A percentile compares a stretch with the other conserved stretches of the same genome.
These are phyloP conservation scores for Ceratobasidium sp. DNA, from an alignment of 1,284 basidiomycete species.

Conservation along the genomic window DNA sequence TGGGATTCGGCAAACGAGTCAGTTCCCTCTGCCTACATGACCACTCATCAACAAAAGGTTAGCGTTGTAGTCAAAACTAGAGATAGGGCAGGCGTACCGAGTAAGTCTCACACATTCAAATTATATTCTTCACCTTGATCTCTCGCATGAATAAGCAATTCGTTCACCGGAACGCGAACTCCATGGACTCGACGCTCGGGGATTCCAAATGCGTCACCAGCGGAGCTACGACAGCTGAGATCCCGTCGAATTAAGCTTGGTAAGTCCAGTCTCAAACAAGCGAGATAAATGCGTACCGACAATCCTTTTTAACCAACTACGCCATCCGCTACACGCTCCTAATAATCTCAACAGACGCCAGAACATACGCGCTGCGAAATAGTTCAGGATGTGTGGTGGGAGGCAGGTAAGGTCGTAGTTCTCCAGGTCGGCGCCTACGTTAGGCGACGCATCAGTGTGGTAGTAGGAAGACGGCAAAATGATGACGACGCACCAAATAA, in stretches of 20 bases:
- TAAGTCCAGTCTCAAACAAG: too few relatives aligned
- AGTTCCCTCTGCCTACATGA: conserved; percentile 85
- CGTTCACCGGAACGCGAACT: conserved; percentile 99
- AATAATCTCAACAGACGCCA: conserved; percentile 95
- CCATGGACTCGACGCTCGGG: conserved; percentile 97
- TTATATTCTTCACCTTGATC: conserved; percentile 93
- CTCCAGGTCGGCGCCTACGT: conserved; percentile 86
- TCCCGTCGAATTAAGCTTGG: too few relatives aligned
- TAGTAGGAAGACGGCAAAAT: too few relatives aligned
- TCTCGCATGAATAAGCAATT: conserved; percentile 97
- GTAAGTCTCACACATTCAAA: conserved; percentile 99
- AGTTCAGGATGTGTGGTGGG: conserved; percentile 76
- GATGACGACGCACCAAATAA: conserved; percentile 85
- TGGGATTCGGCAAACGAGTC: conserved; percentile 98
- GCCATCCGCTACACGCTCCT: conserved; percentile 91
- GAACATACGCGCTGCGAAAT: conserved; percentile 94
- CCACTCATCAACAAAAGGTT: not conserved
- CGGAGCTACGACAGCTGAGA: conserved; percentile 68
- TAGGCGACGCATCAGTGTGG: too few relatives aligned
- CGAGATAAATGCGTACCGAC: conserved; percentile 74
- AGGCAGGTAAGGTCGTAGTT: conserved; percentile 84
- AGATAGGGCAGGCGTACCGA: conserved; percentile 70
- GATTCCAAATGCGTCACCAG: conserved; percentile 85
- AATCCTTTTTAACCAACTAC: conserved; percentile 90
- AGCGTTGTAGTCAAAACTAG: conserved; percentile 6